Evolutionary conservation across 1,284 basidiomycete species (phyloP), one percentile per base, ranked within the genome.

Genomic region (Fomitopsis palustris): DNA sequence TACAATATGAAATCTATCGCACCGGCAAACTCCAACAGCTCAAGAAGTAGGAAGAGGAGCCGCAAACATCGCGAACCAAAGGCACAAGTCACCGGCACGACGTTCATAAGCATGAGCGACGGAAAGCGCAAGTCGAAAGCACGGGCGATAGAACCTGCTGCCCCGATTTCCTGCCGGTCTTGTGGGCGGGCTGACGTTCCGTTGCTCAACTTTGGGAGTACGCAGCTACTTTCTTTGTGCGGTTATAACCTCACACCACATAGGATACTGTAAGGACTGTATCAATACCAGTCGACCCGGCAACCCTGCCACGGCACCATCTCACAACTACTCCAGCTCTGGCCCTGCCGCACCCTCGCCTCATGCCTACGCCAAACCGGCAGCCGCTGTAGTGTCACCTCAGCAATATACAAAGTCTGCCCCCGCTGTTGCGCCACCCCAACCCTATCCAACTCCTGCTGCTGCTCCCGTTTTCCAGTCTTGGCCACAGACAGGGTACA

Each of bases 171-270:
- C 29, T 90, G 88, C 62, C 72, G 78, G 29, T 71, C 80, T 5
- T 90, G 87, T 68, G 78, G 81, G 49, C 78, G 82, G 68, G 81
- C 78, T 19, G 85, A 88, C 65, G 87, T 90, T n/a, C 88, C 88
- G 12, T 74, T 90, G 33, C 81, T 89, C 60, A 76, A 85, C 68
- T 86, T 86, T 60, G 87, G 88, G 42, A 79, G 87, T 90, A 64
- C 78, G 88, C 78, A 23, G 21, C 3, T 17, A 4, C n/a, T 27
- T 5, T 19, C 21, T 12, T 19, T 47, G 8, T 9, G 23, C 4
- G 19, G 12, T n/a, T 4, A n/a, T 21, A 2, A 1, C 27, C 54
- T 35, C 16, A 55, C 14, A 14, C 45, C 23, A 19, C 14, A 1
- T 35, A 75, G 74, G 73, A 41, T 75, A 69, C 43, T 75, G 74